phyloP scores from a whole-genome alignment of 108 stramenopile species.

The Discostella stelligeroides region DNA sequence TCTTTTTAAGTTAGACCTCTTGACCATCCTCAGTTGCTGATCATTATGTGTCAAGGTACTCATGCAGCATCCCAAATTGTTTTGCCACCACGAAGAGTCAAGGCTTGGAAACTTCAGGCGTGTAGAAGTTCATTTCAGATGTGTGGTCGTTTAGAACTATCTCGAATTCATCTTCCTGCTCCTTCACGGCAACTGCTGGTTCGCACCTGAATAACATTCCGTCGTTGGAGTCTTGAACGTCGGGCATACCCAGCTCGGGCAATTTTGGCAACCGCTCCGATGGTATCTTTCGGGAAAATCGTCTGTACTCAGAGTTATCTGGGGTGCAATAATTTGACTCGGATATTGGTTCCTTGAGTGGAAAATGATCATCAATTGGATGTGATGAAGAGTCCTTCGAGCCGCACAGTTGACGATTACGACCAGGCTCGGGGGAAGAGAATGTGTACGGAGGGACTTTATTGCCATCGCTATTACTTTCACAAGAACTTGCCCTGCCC shows the following conservation, averaged over 20 bases:
- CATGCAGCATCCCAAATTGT: too few species aligned
- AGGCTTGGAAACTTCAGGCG: too few species aligned
- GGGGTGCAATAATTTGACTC: slow-evolving; percentile 11
- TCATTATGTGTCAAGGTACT: too few species aligned
- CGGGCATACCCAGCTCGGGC: slow-evolving; percentile 9
- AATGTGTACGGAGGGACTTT: not conserved
- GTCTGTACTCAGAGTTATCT: not conserved
- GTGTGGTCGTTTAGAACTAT: too few species aligned
- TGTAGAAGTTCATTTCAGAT: too few species aligned
- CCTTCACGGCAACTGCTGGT: too few species aligned
- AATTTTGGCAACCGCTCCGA: slow-evolving; percentile 10
- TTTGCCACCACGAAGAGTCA: too few species aligned
- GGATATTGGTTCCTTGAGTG: not conserved
- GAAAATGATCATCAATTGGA: not conserved
- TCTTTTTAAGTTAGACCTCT: too few species aligned
- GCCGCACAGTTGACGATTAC: not conserved
- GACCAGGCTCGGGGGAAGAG: slow-evolving; percentile 4
- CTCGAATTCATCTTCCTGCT: too few species aligned
- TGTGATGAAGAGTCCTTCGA: not conserved
- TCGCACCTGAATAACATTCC: not conserved
- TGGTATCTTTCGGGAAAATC: not conserved
- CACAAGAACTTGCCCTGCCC: too few species aligned
- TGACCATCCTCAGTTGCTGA: too few species aligned
- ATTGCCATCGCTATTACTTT: not conserved
- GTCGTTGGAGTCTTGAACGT: not conserved